A percentile compares a stretch with the other conserved stretches of the same genome.
phyloP scores from a whole-genome alignment of 1,284 basidiomycete genomes.

The Sanghuangporus baumii region DNA sequence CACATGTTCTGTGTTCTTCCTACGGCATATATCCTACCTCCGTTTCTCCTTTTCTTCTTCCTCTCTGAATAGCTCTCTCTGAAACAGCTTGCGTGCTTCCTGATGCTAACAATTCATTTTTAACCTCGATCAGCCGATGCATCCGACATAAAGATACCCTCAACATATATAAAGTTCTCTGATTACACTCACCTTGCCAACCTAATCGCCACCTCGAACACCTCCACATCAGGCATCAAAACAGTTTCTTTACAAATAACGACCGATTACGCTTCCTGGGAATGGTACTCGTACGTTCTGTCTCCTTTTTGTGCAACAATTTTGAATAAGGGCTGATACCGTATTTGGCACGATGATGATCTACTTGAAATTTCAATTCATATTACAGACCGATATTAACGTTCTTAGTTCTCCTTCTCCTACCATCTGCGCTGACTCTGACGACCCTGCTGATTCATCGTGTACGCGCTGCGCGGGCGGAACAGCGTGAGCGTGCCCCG shows the following conservation, averaged over 20 bases:
- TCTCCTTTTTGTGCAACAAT: not conserved
- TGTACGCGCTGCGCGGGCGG: conserved; percentile 67
- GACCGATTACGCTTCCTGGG: conserved; percentile 75
- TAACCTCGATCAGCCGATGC: conserved; percentile 48
- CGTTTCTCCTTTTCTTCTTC: not conserved
- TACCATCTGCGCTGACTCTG: conserved; percentile 77
- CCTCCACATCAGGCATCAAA: conserved; percentile 64
- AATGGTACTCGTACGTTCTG: conserved; percentile 72
- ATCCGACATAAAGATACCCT: conserved; percentile 64
- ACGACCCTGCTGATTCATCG: conserved; percentile 78
- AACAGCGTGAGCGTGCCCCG: conserved; percentile 75
- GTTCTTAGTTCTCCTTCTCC: conserved; percentile 72
- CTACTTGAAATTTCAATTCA: conserved; percentile 6
- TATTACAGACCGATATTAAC: conserved; percentile 67
- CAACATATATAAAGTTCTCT: conserved; percentile 69
- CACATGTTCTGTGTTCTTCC: not conserved
- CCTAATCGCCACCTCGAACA: conserved; percentile 65
- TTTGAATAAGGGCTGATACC: not conserved
- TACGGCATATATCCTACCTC: not conserved
- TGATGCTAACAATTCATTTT: conserved; percentile 12
- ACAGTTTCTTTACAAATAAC: conserved; percentile 72
- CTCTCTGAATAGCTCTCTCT: conserved; percentile 13
- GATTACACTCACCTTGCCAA: conserved; percentile 57
- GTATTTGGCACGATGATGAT: conserved; percentile 12
- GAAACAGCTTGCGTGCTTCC: not conserved